These are phyloP conservation scores for Yarrowia sp. DNA, from an alignment of 805 yeast genomes.

Conservation along the genomic window DNA sequence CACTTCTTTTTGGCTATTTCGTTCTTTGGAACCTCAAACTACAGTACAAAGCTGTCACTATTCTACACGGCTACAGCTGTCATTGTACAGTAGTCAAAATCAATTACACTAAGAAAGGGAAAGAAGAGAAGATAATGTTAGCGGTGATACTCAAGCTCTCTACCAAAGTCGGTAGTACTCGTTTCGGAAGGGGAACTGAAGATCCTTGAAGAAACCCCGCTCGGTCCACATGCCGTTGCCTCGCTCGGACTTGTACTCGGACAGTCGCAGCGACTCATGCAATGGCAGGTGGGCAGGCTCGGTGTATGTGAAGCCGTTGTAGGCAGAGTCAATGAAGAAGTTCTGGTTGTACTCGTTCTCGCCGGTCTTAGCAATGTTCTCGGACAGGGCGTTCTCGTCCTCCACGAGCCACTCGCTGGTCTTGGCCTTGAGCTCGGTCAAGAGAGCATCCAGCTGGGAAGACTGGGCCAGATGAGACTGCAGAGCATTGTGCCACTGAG, in stretches of 20 bases:
- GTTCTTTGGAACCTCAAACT: no score
- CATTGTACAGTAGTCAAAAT: neutral
- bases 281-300: constrained; percentile 11
- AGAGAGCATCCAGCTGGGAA: neutral
- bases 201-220: constrained; percentile 16
- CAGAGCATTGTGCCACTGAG: constrained; percentile 18
- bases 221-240: constrained; percentile 30
- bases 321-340: constrained; percentile 24
- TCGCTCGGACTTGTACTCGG: constrained; percentile 19
- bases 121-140: neutral
- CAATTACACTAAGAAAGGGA: neutral
- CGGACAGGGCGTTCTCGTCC: constrained; percentile 15
- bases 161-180: constrained; percentile 28
- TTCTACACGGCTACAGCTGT: no score
- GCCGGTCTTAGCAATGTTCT: constrained; percentile 23
- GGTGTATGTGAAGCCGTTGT: constrained; percentile 20
- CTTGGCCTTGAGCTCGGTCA: constrained; percentile 2
- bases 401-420: constrained; percentile 14
- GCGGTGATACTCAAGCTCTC: neutral
- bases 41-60: no score
- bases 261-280: constrained; percentile 12
- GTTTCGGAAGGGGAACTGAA: constrained; percentile 26
- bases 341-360: constrained; percentile 36
- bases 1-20: no score
- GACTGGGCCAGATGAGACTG: neutral